Percentiles rank a stretch among this genome's conserved stretches.
phyloP scores from a whole-genome alignment of 2,329 filamentous ascomycete species.

The Catunica adiposa region DNA sequence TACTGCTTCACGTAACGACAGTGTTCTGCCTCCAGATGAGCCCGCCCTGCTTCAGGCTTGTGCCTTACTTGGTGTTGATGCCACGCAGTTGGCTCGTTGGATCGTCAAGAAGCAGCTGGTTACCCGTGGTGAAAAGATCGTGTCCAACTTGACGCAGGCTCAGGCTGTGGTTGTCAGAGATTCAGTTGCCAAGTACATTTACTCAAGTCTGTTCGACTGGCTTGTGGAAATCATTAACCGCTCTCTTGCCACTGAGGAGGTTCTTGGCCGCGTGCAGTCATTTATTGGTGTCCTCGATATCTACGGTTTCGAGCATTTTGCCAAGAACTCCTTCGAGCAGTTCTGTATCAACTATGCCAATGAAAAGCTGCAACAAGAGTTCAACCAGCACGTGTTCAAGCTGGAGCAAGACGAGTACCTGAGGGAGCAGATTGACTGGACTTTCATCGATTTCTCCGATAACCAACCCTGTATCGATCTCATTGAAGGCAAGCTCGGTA shows the following conservation, averaged over 20 bases:
- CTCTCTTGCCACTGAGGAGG: slow-evolving; percentile 75
- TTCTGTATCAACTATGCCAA: slow-evolving; percentile 99
- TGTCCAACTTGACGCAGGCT: slow-evolving; percentile 82
- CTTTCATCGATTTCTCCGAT: slow-evolving; percentile 97
- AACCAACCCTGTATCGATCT: slow-evolving; percentile 98
- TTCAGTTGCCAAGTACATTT: slow-evolving; percentile 96
- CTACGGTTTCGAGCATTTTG: slow-evolving; percentile 97
- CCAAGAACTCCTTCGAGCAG: slow-evolving; percentile 98
- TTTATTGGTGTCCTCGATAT: slow-evolving; percentile 99
- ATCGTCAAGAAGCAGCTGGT: slow-evolving; percentile 97
- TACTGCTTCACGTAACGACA: slow-evolving; percentile 74
- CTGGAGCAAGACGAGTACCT: slow-evolving; percentile 97
- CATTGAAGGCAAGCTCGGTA: slow-evolving; percentile 91
- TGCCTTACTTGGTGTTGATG: slow-evolving; percentile 72
- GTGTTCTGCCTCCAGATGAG: slow-evolving; percentile 63
- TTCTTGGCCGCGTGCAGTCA: slow-evolving; percentile 62
- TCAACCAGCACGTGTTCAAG: slow-evolving; percentile 99
- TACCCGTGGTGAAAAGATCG: slow-evolving; percentile 93
- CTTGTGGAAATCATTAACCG: slow-evolving; percentile 92
- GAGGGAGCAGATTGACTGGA: slow-evolving; percentile 94
- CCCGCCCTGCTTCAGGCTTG: slow-evolving; percentile 70
- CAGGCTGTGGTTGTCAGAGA: slow-evolving; percentile 90
- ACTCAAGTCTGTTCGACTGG: slow-evolving; percentile 97
- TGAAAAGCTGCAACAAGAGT: slow-evolving; percentile 96
- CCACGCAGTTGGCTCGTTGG: slow-evolving; percentile 83